Conservation (phyloP, 768 basidiomycete species). For the Tylopilus sp. region DNA sequence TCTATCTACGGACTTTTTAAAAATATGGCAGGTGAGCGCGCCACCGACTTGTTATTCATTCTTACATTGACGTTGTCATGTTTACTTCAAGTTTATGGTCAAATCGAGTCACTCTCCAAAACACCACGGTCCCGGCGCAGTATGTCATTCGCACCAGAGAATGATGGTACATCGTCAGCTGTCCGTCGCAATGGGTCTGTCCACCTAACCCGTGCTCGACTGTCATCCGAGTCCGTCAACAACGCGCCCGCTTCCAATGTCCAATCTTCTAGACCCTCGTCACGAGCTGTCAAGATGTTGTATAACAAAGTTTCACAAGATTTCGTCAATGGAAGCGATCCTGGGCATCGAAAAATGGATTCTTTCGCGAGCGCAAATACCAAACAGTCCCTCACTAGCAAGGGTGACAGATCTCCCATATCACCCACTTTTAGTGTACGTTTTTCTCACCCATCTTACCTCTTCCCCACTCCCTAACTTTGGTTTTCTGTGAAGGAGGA, state of each 20-base stretch:
- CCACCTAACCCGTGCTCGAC: constrained; percentile 25
- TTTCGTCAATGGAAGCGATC: constrained; percentile 39
- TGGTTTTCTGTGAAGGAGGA: constrained; percentile 42
- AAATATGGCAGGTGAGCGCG: constrained; percentile 72
- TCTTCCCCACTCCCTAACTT: not conserved
- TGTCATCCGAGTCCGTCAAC: constrained; percentile 40
- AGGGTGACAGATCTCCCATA: constrained; percentile 33
- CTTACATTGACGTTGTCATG: constrained; percentile 16
- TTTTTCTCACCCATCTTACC: constrained; percentile 4
- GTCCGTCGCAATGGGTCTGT: constrained; percentile 24
- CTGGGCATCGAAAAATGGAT: constrained; percentile 52
- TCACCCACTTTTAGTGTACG: constrained; percentile 34
- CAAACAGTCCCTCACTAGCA: constrained; percentile 35
- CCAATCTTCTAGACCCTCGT: constrained; percentile 48
- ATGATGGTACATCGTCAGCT: constrained; percentile 45
- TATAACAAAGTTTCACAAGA: constrained; percentile 40
- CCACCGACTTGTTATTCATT: constrained; percentile 19
- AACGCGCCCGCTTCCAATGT: constrained; percentile 18
- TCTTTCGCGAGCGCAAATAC: constrained; percentile 52
- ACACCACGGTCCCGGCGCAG: constrained; percentile 56
- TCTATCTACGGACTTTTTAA: constrained; percentile 82
- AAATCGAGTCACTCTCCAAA: constrained; percentile 69
- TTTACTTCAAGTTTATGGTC: constrained; percentile 58
- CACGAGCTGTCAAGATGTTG: constrained; percentile 59
- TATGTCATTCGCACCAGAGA: constrained; percentile 66